A percentile compares a stretch with the other conserved stretches of the same genome.
phyloP scores from a whole-genome alignment of 225 moss, liverwort and hornwort species.

The Marchantia polymorpha region DNA sequence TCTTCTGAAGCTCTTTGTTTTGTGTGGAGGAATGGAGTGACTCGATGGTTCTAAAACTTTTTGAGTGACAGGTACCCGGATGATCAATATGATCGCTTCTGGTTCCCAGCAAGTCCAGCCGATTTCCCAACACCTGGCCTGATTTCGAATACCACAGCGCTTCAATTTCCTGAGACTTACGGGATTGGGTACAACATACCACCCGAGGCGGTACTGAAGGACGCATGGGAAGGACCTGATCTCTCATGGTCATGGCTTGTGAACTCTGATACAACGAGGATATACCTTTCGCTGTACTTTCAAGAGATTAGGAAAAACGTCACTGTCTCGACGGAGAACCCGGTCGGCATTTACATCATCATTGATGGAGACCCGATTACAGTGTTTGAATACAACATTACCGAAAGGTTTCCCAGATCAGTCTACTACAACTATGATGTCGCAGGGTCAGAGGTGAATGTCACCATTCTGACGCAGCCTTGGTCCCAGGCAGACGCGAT shows the following conservation, averaged over 20 bases:
- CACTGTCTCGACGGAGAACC: neutral
- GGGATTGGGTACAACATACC: neutral
- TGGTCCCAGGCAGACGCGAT: neutral
- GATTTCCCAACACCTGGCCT: too few relatives aligned
- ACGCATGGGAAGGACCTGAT: neutral
- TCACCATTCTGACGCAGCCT: neutral
- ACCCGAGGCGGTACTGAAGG: slow-evolving; percentile 9
- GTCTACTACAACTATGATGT: neutral
- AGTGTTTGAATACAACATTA: neutral
- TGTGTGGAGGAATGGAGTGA: too few relatives aligned
- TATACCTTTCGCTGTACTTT: neutral
- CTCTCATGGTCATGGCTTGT: neutral
- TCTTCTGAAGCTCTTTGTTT: too few relatives aligned
- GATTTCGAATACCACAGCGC: neutral
- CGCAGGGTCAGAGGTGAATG: neutral
- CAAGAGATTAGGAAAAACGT: neutral
- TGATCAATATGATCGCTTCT: slow-evolving; percentile 1
- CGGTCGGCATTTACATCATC: neutral
- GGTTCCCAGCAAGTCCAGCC: neutral
- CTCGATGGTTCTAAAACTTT: too few relatives aligned
- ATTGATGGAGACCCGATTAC: neutral
- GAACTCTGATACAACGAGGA: too few relatives aligned
- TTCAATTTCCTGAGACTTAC: neutral
- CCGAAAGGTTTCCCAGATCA: neutral
- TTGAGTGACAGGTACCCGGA: slow-evolving; percentile 11